phyloP scores from a whole-genome alignment of 495 filamentous ascomycete genomes.

The Xylaria longipes region DNA sequence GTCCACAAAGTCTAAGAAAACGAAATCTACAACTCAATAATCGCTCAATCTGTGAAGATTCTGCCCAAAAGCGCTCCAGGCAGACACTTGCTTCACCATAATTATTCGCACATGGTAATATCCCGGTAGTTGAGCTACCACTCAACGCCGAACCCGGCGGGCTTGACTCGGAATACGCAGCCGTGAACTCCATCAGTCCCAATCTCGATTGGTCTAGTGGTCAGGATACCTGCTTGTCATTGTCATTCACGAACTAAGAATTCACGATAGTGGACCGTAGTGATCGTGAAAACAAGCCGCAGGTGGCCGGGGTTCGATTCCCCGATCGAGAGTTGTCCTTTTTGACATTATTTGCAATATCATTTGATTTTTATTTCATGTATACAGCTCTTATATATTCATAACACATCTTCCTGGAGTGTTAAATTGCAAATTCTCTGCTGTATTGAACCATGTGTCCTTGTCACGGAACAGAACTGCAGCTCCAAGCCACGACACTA shows the following conservation, averaged over 20 bases:
- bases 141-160: background rate
- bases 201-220: slow-evolving; percentile 28
- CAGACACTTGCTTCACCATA: background rate
- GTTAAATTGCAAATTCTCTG: background rate
- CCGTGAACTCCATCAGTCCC: background rate
- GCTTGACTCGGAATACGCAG: background rate
- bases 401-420: background rate
- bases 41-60: background rate
- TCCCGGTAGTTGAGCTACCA: background rate
- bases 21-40: background rate
- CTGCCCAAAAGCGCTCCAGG: background rate
- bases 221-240: slow-evolving; percentile 26
- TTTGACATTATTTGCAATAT: background rate
- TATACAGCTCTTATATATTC: background rate
- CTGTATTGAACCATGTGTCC: background rate
- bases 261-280: background rate
- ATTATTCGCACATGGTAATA: background rate
- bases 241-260: background rate
- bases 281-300: slow-evolving; percentile 26
- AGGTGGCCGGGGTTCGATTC: slow-evolving; percentile 52
- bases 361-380: background rate
- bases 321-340: slow-evolving; percentile 42
- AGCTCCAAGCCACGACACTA: no score
- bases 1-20: background rate
- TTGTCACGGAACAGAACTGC: no score